These are phyloP conservation scores for Linum usitatissimum DNA, from an alignment of 345 rosid genomes.

Conservation along the genomic window DNA sequence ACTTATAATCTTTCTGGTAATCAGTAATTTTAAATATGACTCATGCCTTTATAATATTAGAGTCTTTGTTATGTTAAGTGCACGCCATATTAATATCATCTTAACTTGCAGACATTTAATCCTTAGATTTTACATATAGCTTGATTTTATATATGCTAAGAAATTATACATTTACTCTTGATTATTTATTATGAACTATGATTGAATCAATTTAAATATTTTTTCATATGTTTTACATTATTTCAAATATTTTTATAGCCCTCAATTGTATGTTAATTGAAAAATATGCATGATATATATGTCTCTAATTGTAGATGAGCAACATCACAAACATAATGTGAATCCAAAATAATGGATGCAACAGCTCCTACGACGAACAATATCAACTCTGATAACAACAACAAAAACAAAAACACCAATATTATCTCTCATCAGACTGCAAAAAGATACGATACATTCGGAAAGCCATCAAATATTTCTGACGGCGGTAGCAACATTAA, in stretches of 20 bases:
- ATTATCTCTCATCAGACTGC: slow-evolving; percentile 1
- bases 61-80: too few relatives aligned
- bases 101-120: too few relatives aligned
- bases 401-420: slow-evolving; percentile 5
- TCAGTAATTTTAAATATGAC: too few relatives aligned
- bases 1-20: not conserved
- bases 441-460: slow-evolving; percentile 10
- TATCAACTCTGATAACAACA: slow-evolving; percentile 12
- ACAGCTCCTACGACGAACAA: slow-evolving; percentile 14
- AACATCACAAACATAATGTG: slow-evolving; percentile 23
- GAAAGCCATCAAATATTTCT: not conserved
- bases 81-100: too few relatives aligned
- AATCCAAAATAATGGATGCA: slow-evolving; percentile 17
- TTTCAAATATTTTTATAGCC: not conserved
- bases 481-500: not conserved
- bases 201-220: too few relatives aligned
- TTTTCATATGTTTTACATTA: too few relatives aligned
- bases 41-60: too few relatives aligned
- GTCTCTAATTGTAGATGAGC: not conserved
- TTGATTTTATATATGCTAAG: too few relatives aligned
- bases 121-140: too few relatives aligned
- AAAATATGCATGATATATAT: too few relatives aligned
- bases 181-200: too few relatives aligned
- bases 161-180: too few relatives aligned
- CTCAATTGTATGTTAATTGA: not conserved